Base-by-base conservation (phyloP, 768 basidiomycete genomes). In the Leucosporidium scottii region DNA sequence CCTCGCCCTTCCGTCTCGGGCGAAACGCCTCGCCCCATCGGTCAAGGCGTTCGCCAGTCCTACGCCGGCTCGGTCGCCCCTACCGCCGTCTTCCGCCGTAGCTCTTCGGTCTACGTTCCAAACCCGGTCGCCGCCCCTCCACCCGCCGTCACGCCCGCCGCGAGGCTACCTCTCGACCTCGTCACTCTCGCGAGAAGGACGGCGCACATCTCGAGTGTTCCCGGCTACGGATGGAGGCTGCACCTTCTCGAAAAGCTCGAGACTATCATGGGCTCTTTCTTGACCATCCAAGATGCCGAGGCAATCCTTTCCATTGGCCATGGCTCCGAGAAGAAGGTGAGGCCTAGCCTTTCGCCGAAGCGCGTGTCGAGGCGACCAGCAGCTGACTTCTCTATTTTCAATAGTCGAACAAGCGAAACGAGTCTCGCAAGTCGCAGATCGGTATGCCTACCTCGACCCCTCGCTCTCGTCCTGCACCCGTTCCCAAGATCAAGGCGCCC, bases 161-260 rank as follows among this genome's bases (percentile, higher is more conserved):
- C 64, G 10, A 61, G 64, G 48, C 66, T 54, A 23, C 25, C 64
- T 10, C 61, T 66, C 21, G 62, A 60, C 30, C 65, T 72, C 53
- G 44, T 72, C 54, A 63, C 64, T 7, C 64, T 72, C 58, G 64
- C 61, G 3, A 48, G 66, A 1, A 62, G 70, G 10, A 72, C 70
- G 25, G 58, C 61, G 6, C 70, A 72, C 54, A 20, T 72, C n/a
- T 39, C 64, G 25, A 57, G 54, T 13, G 50, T 39, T 15, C 70
- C 70, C 12, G 67, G 66, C n/a, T 72, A 72, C 50, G 62, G 61
- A 3, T 68, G 66, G 64, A 51, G 70, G 9, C 59, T 72, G 28
- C 62, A 68, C 54, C 53, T 72, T 21, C 62, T 72, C 57, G 67
- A 72, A 58, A 68, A 68, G 58, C 64, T 72, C 36, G 70, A 72